Conservation (phyloP, 2,329 filamentous ascomycete genomes). For the Metarhizium robertsii region DNA sequence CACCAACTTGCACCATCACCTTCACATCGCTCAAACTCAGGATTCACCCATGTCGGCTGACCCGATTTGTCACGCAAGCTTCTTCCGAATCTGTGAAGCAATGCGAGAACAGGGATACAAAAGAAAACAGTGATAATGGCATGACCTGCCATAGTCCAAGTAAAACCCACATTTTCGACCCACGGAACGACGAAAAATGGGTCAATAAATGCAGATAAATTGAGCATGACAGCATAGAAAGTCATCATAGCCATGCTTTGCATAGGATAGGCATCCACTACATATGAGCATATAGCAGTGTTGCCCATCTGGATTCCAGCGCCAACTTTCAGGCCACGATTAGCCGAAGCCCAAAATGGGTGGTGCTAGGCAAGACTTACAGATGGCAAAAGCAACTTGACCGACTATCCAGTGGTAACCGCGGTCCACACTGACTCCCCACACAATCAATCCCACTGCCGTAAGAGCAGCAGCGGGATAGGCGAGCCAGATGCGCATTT, state of each 20-base stretch:
- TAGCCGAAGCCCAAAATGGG: background rate
- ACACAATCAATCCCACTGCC: conserved; percentile 39
- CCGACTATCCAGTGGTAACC: conserved; percentile 48
- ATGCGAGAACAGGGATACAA: conserved; percentile 25
- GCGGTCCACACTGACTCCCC: conserved; percentile 44
- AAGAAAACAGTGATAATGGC: conserved; percentile 34
- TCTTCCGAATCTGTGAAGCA: conserved; percentile 12
- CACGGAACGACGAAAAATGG: conserved; percentile 41
- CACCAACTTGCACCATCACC: too few species aligned
- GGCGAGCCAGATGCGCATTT: conserved; percentile 47
- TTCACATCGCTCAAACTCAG: background rate
- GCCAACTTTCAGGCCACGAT: conserved; percentile 26
- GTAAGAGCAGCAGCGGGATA: conserved; percentile 42
- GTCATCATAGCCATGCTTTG: conserved; percentile 44
- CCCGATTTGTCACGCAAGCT: background rate
- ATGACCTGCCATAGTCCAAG: conserved; percentile 40
- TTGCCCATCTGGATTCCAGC: conserved; percentile 49
- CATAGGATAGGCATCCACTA: conserved; percentile 45
- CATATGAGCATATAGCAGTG: conserved; percentile 40
- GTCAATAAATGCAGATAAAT: conserved; percentile 35
- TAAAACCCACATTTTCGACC: conserved; percentile 34
- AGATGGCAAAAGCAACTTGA: conserved; percentile 45
- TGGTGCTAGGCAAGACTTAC: conserved; percentile 18
- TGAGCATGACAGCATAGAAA: conserved; percentile 45
- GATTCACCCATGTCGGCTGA: background rate